Conservation (phyloP, 768 basidiomycete species). For the Mrakia blollopis region DNA sequence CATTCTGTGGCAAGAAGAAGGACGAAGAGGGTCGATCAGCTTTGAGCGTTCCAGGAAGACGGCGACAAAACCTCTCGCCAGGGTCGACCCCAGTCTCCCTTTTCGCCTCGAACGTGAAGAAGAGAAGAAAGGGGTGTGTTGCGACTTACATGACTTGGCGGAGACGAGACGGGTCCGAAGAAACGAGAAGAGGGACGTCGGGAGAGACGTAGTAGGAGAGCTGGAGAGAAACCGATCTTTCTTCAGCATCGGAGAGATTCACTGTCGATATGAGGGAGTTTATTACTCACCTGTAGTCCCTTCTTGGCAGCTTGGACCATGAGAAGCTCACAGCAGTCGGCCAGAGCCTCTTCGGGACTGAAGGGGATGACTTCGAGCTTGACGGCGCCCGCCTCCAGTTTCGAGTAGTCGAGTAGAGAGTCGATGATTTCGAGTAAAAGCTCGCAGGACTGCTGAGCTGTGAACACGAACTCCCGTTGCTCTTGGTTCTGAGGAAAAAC, state of each 20-base stretch:
- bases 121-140: not conserved
- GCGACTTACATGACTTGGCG: constrained; percentile 55
- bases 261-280: too few species aligned
- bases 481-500: constrained; percentile 10
- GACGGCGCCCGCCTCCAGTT: constrained; percentile 68
- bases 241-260: too few species aligned
- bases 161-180: constrained; percentile 66
- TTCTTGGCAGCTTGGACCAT: constrained; percentile 15
- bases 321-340: constrained; percentile 71
- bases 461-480: constrained; percentile 52
- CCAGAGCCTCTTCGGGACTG: constrained; percentile 64
- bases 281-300: not conserved
- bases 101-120: not conserved
- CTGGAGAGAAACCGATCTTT: not conserved
- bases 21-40: not conserved
- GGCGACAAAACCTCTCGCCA: too few species aligned
- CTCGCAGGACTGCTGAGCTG: constrained; percentile 72
- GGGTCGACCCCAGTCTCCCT: too few species aligned
- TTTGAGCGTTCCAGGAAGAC: too few species aligned
- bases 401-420: constrained; percentile 72
- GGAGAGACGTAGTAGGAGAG: constrained; percentile 35
- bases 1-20: constrained; percentile 46
- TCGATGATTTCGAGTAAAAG: constrained; percentile 73
- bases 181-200: constrained; percentile 67
- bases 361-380: constrained; percentile 66